Evolutionary conservation across 352 stramenopile genomes (phyloP).

Genomic region (Pythium utonaiense): DNA sequence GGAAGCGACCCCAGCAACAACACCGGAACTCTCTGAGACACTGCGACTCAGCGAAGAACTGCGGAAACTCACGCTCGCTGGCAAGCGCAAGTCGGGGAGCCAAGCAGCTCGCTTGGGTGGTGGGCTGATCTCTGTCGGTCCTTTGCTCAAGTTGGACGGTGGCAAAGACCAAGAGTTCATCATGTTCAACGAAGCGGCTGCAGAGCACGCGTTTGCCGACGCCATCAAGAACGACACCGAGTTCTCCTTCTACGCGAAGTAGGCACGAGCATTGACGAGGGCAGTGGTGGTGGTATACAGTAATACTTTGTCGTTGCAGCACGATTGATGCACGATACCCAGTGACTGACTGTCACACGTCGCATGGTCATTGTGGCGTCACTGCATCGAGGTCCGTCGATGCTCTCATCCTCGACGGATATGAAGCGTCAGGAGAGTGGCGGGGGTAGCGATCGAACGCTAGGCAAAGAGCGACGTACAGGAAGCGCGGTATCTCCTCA

Average conservation of each 20-base stretch:
- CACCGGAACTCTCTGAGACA: background rate
- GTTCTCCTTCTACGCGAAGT: slow-evolving; percentile 75
- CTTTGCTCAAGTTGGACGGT: slow-evolving; percentile 76
- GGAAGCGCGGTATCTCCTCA: background rate
- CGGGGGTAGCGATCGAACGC: background rate
- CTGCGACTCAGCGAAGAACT: slow-evolving; percentile 9
- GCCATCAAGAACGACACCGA: slow-evolving; percentile 79
- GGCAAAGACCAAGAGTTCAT: slow-evolving; percentile 82
- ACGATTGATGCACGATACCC: no score
- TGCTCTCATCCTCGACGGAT: no score
- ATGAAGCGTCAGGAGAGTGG: slow-evolving; percentile 9
- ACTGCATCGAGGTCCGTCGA: background rate
- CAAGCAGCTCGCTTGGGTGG: slow-evolving; percentile 16
- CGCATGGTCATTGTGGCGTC: background rate
- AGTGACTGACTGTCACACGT: no score
- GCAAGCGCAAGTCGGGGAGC: background rate
- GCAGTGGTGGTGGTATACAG: background rate
- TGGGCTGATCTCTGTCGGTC: slow-evolving; percentile 62
- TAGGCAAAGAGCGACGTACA: slow-evolving; percentile 5
- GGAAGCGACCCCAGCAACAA: background rate
- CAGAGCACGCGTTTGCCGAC: slow-evolving; percentile 65
- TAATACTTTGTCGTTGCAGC: no score
- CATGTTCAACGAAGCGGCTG: slow-evolving; percentile 72
- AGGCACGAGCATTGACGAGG: background rate
- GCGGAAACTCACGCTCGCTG: slow-evolving; percentile 13